phyloP scores from a whole-genome alignment of 2,329 filamentous ascomycete genomes.

The Bipolaris victoriae region DNA sequence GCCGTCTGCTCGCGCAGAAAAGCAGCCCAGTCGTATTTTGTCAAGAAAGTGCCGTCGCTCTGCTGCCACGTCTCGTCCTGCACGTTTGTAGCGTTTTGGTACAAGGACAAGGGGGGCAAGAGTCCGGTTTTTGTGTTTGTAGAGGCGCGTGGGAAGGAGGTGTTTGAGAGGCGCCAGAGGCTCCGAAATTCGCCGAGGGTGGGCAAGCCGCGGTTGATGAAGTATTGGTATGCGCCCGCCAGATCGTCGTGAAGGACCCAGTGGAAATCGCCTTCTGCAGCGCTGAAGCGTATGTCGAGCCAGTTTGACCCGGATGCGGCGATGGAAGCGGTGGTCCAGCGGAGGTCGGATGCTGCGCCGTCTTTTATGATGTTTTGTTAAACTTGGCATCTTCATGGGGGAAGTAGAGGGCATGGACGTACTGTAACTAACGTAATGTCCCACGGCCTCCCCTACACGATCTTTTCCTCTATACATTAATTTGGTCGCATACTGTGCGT shows the following conservation, averaged over 20 bases:
- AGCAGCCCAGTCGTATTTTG: constrained; percentile 59
- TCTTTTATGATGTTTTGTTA: constrained; percentile 40
- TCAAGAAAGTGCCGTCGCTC: constrained; percentile 57
- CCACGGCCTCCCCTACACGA: constrained; percentile 50
- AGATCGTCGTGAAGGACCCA: constrained; percentile 60
- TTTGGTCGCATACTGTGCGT: constrained; percentile 48
- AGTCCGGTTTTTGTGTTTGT: constrained; percentile 55
- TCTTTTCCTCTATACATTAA: constrained; percentile 53
- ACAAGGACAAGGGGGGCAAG: constrained; percentile 54
- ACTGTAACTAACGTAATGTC: constrained; percentile 57
- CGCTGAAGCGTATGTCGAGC: constrained; percentile 58
- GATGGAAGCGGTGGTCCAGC: constrained; percentile 56
- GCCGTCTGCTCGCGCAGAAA: constrained; percentile 52
- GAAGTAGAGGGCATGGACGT: constrained; percentile 13
- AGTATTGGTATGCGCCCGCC: constrained; percentile 62
- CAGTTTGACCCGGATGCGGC: constrained; percentile 51
- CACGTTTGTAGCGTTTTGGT: constrained; percentile 55
- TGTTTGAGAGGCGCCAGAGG: constrained; percentile 58
- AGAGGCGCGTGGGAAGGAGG: constrained; percentile 55
- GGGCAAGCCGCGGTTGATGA: constrained; percentile 58
- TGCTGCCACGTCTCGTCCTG: constrained; percentile 62
- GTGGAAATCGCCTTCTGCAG: constrained; percentile 58
- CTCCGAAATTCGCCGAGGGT: constrained; percentile 59
- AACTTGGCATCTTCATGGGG: no score
- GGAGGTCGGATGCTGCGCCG: constrained; percentile 55